Base-by-base conservation (phyloP, 2,329 filamentous ascomycete genomes). In the Ophiostoma piceae region DNA sequence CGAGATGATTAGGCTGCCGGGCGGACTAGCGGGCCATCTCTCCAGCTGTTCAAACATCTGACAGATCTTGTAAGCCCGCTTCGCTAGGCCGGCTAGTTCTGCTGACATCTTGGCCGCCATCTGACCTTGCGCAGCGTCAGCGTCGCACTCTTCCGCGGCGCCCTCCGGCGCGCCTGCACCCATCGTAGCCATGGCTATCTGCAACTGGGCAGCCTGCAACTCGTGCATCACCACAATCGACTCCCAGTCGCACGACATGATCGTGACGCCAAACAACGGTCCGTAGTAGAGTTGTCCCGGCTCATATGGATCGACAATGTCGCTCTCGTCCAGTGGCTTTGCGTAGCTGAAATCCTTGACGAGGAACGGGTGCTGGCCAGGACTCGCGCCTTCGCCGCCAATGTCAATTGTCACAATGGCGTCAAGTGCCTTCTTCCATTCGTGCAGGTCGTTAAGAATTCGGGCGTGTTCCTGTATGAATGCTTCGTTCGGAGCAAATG, bases 1-100 rank as follows among this genome's bases (percentile, higher is more conserved):
- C 60, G 91, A 86, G 60, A 89, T 85, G 37, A 96, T 81, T 16
- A 94, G 79, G 14, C 87, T 86, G 1, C 92, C 92, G 35, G 86
- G 86, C 0, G 91, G 90, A 26, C 87, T 87, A 0, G 85, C 82
- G 0, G 90, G 88, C 83, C 89, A 95, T 71, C 84, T 84, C 73
- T 91, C 86, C 51, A 97, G 85, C 0, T 90, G 87, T 78, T 96
- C 92, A 71, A 93, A 93, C 71, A 94, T 84, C 75, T 92, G 89
- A 76, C 90, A 94, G 60, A 90, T 88, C 68, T 86, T 84, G 73
- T 90, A 86, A 0, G 92, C 90, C 70, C 90, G 83, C 1, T 82
- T 77, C 3, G 82, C 82, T n/a, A 73, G 43, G 3, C 66, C 35
- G 2, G 69, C 69, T 69, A 94, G 75, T 68, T 90, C 87, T 14